These are phyloP conservation scores for Graphilbum ipis-grandicollis DNA, from an alignment of 2,329 filamentous ascomycete genomes.

Conservation along the genomic window DNA sequence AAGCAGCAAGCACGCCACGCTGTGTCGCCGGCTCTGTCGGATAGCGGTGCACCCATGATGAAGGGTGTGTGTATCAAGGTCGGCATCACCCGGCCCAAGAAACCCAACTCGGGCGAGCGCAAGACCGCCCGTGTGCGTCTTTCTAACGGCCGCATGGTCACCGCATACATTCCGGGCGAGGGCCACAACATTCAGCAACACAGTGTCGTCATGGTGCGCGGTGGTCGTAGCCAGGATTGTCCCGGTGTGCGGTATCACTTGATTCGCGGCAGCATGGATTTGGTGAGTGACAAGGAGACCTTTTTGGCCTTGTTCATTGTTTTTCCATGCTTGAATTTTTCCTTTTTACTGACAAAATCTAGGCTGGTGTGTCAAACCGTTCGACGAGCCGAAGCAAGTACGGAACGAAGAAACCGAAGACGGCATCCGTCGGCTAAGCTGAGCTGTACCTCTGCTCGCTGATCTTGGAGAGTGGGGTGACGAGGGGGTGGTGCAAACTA, in stretches of 20 bases:
- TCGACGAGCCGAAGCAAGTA: slow-evolving; percentile 85
- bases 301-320: not conserved
- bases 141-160: slow-evolving; percentile 72
- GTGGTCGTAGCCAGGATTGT: slow-evolving; percentile 88
- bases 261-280: slow-evolving; percentile 77
- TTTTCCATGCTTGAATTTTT: not conserved
- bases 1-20: slow-evolving; percentile 69
- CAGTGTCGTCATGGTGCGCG: slow-evolving; percentile 88
- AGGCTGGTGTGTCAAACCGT: slow-evolving; percentile 80
- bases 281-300: slow-evolving; percentile 47
- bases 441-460: too few species aligned
- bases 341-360: slow-evolving; percentile 20
- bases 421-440: slow-evolving; percentile 35
- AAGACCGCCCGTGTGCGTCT: slow-evolving; percentile 88
- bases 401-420: slow-evolving; percentile 97
- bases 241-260: slow-evolving; percentile 94
- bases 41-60: slow-evolving; percentile 55
- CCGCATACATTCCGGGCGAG: slow-evolving; percentile 91
- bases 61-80: slow-evolving; percentile 96
- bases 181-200: slow-evolving; percentile 99
- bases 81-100: slow-evolving; percentile 88
- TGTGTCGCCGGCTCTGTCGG: slow-evolving; percentile 67
- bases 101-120: slow-evolving; percentile 92
- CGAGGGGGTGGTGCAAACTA: too few species aligned
- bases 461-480: too few species aligned